A percentile compares a stretch with the other conserved stretches of the same genome.
phyloP scores from a whole-genome alignment of 2,329 filamentous ascomycete species.

The Talaromyces amestolkiae region DNA sequence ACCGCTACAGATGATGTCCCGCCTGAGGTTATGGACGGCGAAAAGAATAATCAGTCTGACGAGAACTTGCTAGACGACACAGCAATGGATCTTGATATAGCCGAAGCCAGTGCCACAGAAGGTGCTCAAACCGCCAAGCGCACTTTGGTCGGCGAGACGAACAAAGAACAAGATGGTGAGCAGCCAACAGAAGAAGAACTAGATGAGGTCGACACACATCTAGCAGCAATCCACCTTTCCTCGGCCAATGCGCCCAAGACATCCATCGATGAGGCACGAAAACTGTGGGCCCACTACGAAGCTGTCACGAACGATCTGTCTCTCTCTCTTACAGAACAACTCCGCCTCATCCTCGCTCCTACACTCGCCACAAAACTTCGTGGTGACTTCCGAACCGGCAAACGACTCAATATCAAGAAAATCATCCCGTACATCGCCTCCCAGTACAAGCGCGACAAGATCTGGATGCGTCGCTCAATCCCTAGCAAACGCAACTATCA shows the following conservation, averaged over 20 bases:
- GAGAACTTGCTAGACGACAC: conserved; percentile 51
- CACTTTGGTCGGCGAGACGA: conserved; percentile 34
- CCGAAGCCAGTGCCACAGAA: conserved; percentile 40
- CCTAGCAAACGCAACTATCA: conserved; percentile 95
- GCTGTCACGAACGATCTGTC: conserved; percentile 80
- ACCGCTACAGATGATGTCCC: conserved; percentile 56
- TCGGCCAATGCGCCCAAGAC: conserved; percentile 47
- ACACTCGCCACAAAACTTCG: conserved; percentile 95
- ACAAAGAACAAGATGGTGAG: conserved; percentile 33
- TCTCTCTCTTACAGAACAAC: conserved; percentile 84
- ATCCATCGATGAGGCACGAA: conserved; percentile 60
- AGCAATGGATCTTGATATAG: conserved; percentile 36
- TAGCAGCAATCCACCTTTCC: conserved; percentile 71
- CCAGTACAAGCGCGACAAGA: conserved; percentile 98
- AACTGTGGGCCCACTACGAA: conserved; percentile 84
- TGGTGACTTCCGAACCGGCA: conserved; percentile 94
- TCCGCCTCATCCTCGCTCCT: conserved; percentile 90
- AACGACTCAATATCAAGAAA: conserved; percentile 97
- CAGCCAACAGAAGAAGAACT: conserved; percentile 46
- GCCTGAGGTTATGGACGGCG: conserved; percentile 50
- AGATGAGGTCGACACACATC: conserved; percentile 52
- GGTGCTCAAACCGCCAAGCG: conserved; percentile 56
- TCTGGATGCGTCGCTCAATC: conserved; percentile 94
- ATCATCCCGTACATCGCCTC: conserved; percentile 99
- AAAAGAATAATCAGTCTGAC: conserved; percentile 35